Evolutionary conservation across 352 stramenopile species (phyloP).

Genomic region (Pythium inflatum): DNA sequence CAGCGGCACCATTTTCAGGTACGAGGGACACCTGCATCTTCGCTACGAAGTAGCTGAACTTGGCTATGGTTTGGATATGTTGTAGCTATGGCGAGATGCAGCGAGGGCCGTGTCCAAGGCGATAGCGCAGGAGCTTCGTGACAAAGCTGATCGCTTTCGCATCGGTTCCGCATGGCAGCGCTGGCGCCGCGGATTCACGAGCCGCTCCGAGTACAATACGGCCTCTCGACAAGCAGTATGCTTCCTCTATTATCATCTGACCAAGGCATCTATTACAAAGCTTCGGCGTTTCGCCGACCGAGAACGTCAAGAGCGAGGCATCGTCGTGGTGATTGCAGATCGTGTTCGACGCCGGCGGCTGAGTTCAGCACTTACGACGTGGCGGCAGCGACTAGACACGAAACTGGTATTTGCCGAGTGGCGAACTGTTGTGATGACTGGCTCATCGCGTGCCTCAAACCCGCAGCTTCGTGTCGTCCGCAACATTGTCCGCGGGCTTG

Average conservation of each 20-base stretch:
- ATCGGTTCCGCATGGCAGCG: constrained; percentile 7
- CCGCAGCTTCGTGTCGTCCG: constrained; percentile 7
- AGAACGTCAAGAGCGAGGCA: constrained; percentile 10
- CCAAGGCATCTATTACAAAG: constrained; percentile 20
- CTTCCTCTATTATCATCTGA: constrained; percentile 39
- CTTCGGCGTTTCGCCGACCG: constrained; percentile 3
- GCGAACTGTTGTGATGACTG: neutral
- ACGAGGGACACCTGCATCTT: neutral
- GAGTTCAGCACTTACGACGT: constrained; percentile 16
- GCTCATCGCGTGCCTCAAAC: neutral
- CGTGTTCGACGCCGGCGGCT: constrained; percentile 19
- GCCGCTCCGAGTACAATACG: constrained; percentile 5
- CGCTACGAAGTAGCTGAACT: neutral
- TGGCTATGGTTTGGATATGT: neutral
- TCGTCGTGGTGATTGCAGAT: constrained; percentile 15
- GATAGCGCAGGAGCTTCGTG: neutral
- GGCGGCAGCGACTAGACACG: constrained; percentile 27
- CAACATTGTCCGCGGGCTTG: constrained; percentile 11
- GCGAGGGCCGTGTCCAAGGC: neutral
- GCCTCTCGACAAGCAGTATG: constrained; percentile 25
- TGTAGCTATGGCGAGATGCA: constrained; percentile 19
- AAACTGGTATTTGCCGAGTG: constrained; percentile 30
- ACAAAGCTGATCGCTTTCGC: constrained; percentile 24
- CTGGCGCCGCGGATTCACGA: constrained; percentile 21
- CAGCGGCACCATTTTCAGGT: constrained; percentile 35